Base-by-base conservation (phyloP, 2,329 filamentous ascomycete genomes). In the Trichoderma sp. region DNA sequence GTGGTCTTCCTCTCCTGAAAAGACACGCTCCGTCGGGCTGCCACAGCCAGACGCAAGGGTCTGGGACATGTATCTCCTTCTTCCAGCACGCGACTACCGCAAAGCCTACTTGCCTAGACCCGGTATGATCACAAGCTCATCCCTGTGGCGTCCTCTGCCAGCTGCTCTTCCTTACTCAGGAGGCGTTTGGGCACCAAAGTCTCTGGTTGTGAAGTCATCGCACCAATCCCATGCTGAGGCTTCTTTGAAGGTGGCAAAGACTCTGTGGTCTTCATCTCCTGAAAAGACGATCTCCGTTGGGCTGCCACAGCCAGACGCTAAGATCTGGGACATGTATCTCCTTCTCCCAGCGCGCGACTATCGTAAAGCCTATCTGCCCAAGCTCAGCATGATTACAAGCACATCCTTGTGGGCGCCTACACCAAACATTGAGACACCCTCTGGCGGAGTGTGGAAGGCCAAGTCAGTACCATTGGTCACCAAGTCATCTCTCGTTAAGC, bases 341-440 rank as follows among this genome's bases (percentile, higher is more conserved):
- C 24, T 63, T 19, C 47, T 60, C 2, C 47, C 24, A 29, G 24
- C 47, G 16, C 49, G 57, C 62, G 19, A 63, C 10, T 16, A 35
- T 21, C 53, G 65, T 8, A 47, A 40, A 7, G 37, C 55, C 8
- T 21, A 66, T 27, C 4, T 53, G 35, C 70, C 76, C 11, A 76
- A 78, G 57, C 72, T 76, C 14, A 70, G 72, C 19, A 68, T 73
- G 16, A 76, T 84, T 43, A 76, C 81, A 70, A 83, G 80, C 72
- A 75, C 73, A 19, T 69, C 76, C 5, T 72, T 83, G 52, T 83
- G 82, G 82, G 64, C 47, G 4, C 49, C 66, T 47, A 3, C 40
- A 4, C 49, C 47, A 11, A 16, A 4, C 19, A 13, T 29, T 3
- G 33, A 53, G 31, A 21, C 59, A 24, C n/a, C 27, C 6, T 63